Evolutionary conservation across 257 asterid species (phyloP).

Genomic region (Solanum rostratum): DNA sequence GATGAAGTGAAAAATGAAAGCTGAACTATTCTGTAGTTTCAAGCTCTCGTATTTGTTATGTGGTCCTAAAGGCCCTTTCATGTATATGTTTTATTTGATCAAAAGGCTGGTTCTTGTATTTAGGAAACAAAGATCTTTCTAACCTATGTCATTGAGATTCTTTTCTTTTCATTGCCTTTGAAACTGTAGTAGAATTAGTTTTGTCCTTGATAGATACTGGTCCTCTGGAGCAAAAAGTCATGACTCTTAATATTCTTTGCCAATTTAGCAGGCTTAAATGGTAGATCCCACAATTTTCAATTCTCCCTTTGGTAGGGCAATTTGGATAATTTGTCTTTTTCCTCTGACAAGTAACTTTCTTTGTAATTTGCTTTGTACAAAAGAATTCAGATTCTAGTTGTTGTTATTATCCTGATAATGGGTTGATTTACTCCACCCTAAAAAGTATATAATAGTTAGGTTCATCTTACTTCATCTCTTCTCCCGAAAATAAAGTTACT

Average conservation of each 20-base stretch:
- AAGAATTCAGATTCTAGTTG: neutral
- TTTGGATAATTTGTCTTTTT: neutral
- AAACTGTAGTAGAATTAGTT: neutral
- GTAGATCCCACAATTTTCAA: neutral
- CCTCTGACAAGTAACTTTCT: neutral
- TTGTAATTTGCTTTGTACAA: neutral
- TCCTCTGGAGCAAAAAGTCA: neutral
- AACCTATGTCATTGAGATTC: neutral
- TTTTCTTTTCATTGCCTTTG: neutral
- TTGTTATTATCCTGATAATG: neutral
- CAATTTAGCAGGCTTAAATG: neutral
- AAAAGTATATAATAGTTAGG: neutral
- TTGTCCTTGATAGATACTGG: neutral
- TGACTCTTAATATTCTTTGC: neutral
- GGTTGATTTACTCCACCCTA: neutral
- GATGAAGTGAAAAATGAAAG: neutral
- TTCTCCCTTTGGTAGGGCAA: neutral
- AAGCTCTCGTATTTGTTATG: neutral
- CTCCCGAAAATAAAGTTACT: neutral
- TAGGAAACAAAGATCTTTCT: neutral
- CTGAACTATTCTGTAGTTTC: neutral
- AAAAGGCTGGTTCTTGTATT: neutral
- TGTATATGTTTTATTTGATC: neutral
- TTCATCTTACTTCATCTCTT: neutral
- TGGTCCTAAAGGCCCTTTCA: neutral